phyloP scores from a whole-genome alignment of 2,329 filamentous ascomycete species.

The Tolypocladium ovalisporum region DNA sequence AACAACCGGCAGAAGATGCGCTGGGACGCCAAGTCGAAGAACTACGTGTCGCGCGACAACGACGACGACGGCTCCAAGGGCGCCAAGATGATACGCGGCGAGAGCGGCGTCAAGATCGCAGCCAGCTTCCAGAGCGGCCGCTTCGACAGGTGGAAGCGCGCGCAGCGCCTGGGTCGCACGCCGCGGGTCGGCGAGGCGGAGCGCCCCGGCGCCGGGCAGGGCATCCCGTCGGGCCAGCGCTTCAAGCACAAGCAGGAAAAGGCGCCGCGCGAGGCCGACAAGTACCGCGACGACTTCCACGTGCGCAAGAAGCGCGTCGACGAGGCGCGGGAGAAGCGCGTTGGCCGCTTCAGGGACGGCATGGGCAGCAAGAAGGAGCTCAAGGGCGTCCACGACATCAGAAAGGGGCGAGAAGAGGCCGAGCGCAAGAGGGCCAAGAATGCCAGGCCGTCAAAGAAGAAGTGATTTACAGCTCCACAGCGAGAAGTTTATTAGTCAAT shows the following conservation, averaged over 20 bases:
- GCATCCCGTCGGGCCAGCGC: slow-evolving; percentile 28
- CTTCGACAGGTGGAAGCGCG: slow-evolving; percentile 85
- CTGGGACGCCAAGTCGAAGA: slow-evolving; percentile 95
- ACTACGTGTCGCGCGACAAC: slow-evolving; percentile 85
- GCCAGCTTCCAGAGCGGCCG: slow-evolving; percentile 86
- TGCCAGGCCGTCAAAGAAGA: slow-evolving; percentile 62
- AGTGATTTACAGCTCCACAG: slow-evolving; percentile 3
- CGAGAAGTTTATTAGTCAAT: not conserved
- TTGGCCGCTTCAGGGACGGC: slow-evolving; percentile 64
- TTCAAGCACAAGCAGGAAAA: slow-evolving; percentile 82
- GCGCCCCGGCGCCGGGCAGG: slow-evolving; percentile 21
- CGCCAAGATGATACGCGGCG: slow-evolving; percentile 66
- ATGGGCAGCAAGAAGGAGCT: slow-evolving; percentile 67
- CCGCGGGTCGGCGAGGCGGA: slow-evolving; percentile 80
- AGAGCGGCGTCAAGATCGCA: slow-evolving; percentile 92
- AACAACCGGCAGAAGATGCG: slow-evolving; percentile 68
- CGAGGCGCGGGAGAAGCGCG: slow-evolving; percentile 75
- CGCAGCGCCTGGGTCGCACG: slow-evolving; percentile 67
- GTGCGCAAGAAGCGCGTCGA: slow-evolving; percentile 81
- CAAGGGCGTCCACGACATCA: slow-evolving; percentile 72
- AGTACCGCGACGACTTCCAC: slow-evolving; percentile 81
- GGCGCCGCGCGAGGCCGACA: slow-evolving; percentile 90
- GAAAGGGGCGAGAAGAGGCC: slow-evolving; percentile 67
- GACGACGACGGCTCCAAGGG: slow-evolving; percentile 84
- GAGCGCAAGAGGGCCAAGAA: slow-evolving; percentile 80